Base-by-base conservation (phyloP, 169 alveolate genomes). In the Cyclospora cayetanensis region DNA sequence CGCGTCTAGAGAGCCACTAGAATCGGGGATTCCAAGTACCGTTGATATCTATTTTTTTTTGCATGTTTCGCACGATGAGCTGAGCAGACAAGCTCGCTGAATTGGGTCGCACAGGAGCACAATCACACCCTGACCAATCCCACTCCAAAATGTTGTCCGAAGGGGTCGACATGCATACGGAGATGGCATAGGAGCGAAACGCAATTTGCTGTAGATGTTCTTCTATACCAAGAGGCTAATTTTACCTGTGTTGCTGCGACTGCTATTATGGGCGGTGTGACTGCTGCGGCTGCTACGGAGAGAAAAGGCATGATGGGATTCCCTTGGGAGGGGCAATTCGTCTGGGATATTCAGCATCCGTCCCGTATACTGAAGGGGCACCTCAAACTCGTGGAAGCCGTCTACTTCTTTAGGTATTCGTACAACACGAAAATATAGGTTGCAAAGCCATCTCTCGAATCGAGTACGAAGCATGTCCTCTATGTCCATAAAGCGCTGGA, bases 371-470 rank as follows among this genome's bases (percentile, higher is more conserved):
- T 80, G 79, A 22, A 90, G 91, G 18, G 68, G 86, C n/a, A 90
- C 82, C 50, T 90, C 93, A 65, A 66, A 90, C 84, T 90, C 93
- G 31, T 65, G 72, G 20, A 79, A 79, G 53, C 93, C 93, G n/a
- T 79, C 91, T 18, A 76, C 5, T 53, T 90, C 88, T 63, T 90
- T 90, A 42, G 93, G 91, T 80, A 90, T n/a, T 41, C 90, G 94
- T 68, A 70, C 87, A 27, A 43, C 35, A 68, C 91, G 91, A 60
- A 95, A 91, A 90, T 95, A 95, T 4, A 95, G 94, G 63, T 95
- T 95, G 92, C 96, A 92, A 39, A 94, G 92, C 97, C 97, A 95
- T 41, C 89, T 94, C 77, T 95, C 96, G n/a, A 95, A 50, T 42
- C 93, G 93, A 34, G 90, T 80, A 22, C 89, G 89, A 72, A 94